Conservation (phyloP, 2,329 filamentous ascomycete genomes). For the Alternaria triticimaculans region DNA sequence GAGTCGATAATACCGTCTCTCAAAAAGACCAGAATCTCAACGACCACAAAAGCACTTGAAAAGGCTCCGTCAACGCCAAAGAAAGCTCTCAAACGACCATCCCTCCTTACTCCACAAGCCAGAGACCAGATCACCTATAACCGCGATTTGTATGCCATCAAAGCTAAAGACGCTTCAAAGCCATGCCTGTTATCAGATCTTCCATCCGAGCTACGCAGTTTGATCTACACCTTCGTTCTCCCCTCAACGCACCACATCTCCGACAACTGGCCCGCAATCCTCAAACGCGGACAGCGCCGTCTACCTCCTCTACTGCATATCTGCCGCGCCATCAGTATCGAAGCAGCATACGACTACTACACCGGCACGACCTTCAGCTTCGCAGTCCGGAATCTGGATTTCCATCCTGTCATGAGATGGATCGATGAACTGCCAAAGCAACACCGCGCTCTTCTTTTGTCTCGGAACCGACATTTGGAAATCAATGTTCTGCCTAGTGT, state of each 20-base stretch:
- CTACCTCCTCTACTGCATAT: constrained; percentile 21
- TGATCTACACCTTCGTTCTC: constrained; percentile 13
- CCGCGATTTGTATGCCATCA: constrained; percentile 6
- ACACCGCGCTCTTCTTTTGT: constrained; percentile 22
- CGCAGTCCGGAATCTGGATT: constrained; percentile 25
- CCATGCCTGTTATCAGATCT: constrained; percentile 2
- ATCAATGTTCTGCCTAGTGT: constrained; percentile 16
- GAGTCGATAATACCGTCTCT: not conserved
- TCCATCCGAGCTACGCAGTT: constrained; percentile 8
- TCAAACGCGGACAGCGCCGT: not conserved
- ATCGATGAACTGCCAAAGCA: constrained; percentile 15
- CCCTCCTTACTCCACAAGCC: constrained; percentile 4
- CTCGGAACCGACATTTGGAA: constrained; percentile 21
- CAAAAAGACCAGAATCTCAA: not conserved
- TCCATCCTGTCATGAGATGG: constrained; percentile 20
- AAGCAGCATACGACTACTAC: constrained; percentile 39
- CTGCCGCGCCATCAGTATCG: constrained; percentile 35
- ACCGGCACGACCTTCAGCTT: constrained; percentile 23
- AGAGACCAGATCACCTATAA: constrained; percentile 4
- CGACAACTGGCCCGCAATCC: not conserved
- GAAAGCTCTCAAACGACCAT: constrained; percentile 9
- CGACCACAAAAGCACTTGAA: not conserved
- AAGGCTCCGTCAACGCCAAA: not conserved
- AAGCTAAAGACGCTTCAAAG: constrained; percentile 1
- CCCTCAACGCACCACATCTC: constrained; percentile 3